These are phyloP conservation scores for Pelargonium fulgidum DNA, from an alignment of 441 rosid genomes.

Conservation along the genomic window DNA sequence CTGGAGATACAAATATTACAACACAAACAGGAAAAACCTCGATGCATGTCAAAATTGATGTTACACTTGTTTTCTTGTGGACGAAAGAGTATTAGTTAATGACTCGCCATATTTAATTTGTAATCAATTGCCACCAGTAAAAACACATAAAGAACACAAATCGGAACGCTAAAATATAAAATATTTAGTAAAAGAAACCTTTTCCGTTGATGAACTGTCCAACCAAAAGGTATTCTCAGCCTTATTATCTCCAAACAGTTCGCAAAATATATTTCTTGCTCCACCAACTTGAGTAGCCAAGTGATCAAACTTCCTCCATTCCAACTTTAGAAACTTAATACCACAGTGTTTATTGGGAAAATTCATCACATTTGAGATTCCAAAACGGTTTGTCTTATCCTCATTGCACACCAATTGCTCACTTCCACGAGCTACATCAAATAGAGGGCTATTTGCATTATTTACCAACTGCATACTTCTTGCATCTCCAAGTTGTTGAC, in stretches of 20 bases:
- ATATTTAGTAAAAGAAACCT: conserved; percentile 37
- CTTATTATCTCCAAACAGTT: conserved; percentile 46
- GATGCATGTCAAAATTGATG: neutral
- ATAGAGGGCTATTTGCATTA: conserved; percentile 26
- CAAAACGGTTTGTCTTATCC: conserved; percentile 25
- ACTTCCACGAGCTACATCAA: conserved; percentile 28
- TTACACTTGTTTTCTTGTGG: neutral
- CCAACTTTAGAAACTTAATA: conserved; percentile 50
- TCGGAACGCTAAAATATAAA: neutral
- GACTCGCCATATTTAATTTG: neutral
- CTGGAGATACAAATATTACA: neutral
- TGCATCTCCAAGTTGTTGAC: conserved; percentile 38
- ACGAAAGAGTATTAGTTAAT: neutral
- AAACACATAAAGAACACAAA: neutral
- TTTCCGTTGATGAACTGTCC: conserved; percentile 88
- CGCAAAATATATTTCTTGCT: conserved; percentile 58
- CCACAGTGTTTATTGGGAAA: conserved; percentile 25
- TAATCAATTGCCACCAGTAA: neutral
- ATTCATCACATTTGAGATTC: conserved; percentile 31
- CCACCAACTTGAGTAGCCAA: conserved; percentile 67
- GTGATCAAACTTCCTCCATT: conserved; percentile 68
- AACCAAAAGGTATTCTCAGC: conserved; percentile 86
- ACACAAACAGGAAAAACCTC: conserved; percentile 1
- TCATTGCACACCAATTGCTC: conserved; percentile 23
- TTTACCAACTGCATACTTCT: conserved; percentile 28